Evolutionary conservation across 345 rosid species (phyloP).

Genomic region (Eucalyptus curtisii): DNA sequence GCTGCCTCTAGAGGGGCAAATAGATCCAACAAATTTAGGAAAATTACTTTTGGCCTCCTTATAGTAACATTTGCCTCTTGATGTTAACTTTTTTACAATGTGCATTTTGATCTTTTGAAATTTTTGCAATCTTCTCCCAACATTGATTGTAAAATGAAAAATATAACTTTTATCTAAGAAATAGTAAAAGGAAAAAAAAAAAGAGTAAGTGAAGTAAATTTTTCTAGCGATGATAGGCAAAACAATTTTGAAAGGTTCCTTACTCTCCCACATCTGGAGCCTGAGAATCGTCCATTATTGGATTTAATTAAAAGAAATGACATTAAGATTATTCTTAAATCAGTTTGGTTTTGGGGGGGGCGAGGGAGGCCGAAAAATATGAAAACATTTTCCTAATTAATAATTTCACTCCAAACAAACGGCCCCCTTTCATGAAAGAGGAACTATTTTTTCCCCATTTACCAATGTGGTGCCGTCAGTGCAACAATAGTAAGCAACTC

Average conservation of each 20-base stretch:
- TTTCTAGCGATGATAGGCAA: background rate
- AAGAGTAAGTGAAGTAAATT: too few species aligned
- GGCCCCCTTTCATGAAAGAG: background rate
- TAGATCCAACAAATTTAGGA: background rate
- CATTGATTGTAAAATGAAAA: background rate
- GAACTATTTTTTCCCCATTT: background rate
- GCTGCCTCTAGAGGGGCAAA: background rate
- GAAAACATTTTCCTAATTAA: background rate
- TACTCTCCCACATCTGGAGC: background rate
- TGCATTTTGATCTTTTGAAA: background rate
- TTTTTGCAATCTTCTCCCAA: background rate
- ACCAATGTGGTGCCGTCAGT: background rate
- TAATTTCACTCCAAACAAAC: background rate
- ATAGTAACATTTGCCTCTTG: background rate
- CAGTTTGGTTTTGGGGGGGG: too few species aligned
- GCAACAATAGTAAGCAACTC: background rate
- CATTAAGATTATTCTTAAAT: too few species aligned
- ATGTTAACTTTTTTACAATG: background rate
- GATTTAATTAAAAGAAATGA: too few species aligned
- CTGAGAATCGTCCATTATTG: background rate
- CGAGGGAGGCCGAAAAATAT: too few species aligned
- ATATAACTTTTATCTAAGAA: too few species aligned
- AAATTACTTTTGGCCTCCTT: background rate
- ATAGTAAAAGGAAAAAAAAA: background rate
- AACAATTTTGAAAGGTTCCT: background rate